Base-by-base conservation (phyloP, 2,329 filamentous ascomycete genomes). In the Fusarium buxicola region DNA sequence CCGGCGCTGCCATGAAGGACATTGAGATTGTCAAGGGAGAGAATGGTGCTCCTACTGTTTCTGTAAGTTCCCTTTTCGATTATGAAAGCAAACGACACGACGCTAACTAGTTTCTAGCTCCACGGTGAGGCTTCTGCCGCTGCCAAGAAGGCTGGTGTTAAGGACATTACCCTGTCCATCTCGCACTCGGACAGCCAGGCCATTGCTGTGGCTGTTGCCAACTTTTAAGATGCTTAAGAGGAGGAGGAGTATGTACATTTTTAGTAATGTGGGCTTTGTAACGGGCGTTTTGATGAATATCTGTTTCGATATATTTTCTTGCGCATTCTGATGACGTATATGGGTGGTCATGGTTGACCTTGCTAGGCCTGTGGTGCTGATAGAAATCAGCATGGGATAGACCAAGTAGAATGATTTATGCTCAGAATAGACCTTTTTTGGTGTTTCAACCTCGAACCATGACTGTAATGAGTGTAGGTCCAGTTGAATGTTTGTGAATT, bases 151-250 rank as follows among this genome's bases (percentile, higher is more conserved):
- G 92, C 90, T 24, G 92, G 94, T 60, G 88, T 98, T 38, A 96
- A 94, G 83, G 88, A 89, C 52, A 89, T 98, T 65, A 94, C 85
- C 66, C 91, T 99, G 69, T 97, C 93, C 74, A 97, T 99, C 74
- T 97, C 94, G 70, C 96, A 99, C 80, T 95, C 91, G 34, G 94
- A 98, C 70, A 89, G 85, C 57, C 95, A 99, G 79, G 94, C 95
- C 60, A 94, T 98, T 72, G 94, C 95, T 40, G 92, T 99, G 72
- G 95, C 96, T 2, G 90, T 96, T 59, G 90, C 93, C 52, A 89
- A 87, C 53, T 91, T 95, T 73, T 93, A 86, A 75, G 58, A 35
- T 46, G 55, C 28, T 27, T 38, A 28, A 50, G n/a, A 55, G 51
- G 38, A 43, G 56, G 48, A 31, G 38, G 41, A 18, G 54, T 35